Conservation (phyloP, 805 yeast genomes). For the Schwanniomyces vanrijiae region DNA sequence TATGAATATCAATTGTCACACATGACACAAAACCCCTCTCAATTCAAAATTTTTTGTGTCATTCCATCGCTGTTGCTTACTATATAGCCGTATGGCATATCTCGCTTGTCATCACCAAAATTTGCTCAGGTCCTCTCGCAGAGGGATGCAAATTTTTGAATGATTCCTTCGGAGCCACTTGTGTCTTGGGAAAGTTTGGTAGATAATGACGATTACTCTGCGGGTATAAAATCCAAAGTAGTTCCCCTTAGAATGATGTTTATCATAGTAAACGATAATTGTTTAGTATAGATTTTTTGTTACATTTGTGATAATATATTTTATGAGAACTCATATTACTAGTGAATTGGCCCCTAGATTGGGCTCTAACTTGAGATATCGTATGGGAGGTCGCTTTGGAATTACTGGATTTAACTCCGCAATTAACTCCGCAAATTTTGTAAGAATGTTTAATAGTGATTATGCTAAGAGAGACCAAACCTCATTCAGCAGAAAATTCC, state of each 20-base stretch:
- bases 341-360: background rate
- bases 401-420: background rate
- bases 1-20: background rate
- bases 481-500: slow-evolving; percentile 12
- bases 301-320: background rate
- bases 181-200: background rate
- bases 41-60: background rate
- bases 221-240: background rate
- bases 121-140: background rate
- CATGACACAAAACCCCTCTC: background rate
- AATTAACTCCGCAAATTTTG: background rate
- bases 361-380: background rate
- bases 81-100: background rate
- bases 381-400: background rate
- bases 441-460: background rate
- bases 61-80: background rate
- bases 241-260: background rate
- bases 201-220: background rate
- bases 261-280: background rate
- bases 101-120: slow-evolving; percentile 6
- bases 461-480: background rate
- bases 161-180: slow-evolving; percentile 4
- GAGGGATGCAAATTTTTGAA: slow-evolving; percentile 6
- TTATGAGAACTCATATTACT: background rate
- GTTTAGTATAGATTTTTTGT: background rate